Evolutionary conservation across 805 yeast genomes (phyloP).

Genomic region (Pichia insulana): DNA sequence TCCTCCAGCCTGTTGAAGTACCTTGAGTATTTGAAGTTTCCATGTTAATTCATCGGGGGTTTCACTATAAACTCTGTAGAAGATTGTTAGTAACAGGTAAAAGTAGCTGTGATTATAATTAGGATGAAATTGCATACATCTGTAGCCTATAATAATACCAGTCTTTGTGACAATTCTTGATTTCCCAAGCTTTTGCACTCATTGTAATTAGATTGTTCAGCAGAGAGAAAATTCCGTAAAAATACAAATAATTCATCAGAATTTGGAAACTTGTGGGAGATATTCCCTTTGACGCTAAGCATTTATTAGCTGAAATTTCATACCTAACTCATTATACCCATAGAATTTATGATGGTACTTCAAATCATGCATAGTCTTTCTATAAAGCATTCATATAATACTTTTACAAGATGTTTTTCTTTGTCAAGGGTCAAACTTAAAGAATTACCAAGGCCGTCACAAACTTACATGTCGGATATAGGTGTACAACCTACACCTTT

Average conservation of each 20-base stretch:
- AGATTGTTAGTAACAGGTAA: neutral
- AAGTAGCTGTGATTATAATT: neutral
- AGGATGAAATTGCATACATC: slow-evolving; percentile 14
- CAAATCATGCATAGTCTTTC: too few species aligned
- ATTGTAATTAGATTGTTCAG: too few species aligned
- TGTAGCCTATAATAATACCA: slow-evolving; percentile 14
- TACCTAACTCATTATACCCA: too few species aligned
- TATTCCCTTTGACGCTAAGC: too few species aligned
- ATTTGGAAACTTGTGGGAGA: too few species aligned
- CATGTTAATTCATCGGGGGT: slow-evolving; percentile 18
- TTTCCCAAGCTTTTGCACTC: slow-evolving; percentile 3
- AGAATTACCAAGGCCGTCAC: slow-evolving; percentile 18
- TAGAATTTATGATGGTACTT: too few species aligned
- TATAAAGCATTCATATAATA: too few species aligned
- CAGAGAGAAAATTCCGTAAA: too few species aligned
- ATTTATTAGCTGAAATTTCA: too few species aligned
- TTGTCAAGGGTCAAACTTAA: neutral
- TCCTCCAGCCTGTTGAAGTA: slow-evolving; percentile 21
- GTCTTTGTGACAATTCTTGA: slow-evolving; percentile 6
- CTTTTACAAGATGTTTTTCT: neutral
- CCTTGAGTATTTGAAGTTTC: slow-evolving; percentile 18
- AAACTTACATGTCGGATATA: slow-evolving; percentile 18
- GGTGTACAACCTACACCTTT: slow-evolving; percentile 24
- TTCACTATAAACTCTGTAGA: slow-evolving; percentile 1
- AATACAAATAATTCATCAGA: too few species aligned